A percentile compares a stretch with the other conserved stretches of the same genome.
phyloP scores from a whole-genome alignment of 441 rosid species.

The Arabidopsis lyrata region DNA sequence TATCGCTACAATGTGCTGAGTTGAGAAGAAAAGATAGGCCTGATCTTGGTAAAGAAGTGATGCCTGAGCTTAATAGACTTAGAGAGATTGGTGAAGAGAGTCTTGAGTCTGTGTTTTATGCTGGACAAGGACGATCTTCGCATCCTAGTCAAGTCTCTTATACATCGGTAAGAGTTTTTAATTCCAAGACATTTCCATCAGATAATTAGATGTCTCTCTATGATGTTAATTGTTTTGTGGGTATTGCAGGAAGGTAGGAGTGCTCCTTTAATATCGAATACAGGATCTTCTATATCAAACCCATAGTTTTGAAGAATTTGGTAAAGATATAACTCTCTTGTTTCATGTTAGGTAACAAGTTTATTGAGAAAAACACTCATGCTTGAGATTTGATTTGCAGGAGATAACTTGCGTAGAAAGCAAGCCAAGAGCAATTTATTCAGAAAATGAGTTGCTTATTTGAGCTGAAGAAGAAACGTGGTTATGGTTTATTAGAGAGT shows the following conservation, averaged over 20 bases:
- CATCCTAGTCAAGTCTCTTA: conserved; percentile 43
- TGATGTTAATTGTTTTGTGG: conserved; percentile 12
- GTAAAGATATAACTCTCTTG: conserved; percentile 29
- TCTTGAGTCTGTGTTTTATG: conserved; percentile 40
- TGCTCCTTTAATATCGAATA: conserved; percentile 36
- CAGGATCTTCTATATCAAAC: conserved; percentile 41
- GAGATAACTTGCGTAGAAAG: conserved; percentile 29
- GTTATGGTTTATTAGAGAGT: background rate
- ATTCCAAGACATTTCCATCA: background rate
- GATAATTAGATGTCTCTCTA: background rate
- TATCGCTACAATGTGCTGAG: conserved; percentile 66
- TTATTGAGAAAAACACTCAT: conserved; percentile 9
- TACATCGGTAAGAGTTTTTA: conserved; percentile 50
- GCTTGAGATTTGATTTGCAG: conserved; percentile 31
- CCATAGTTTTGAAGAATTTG: conserved; percentile 36
- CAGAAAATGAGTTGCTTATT: conserved; percentile 8
- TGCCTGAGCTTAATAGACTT: conserved; percentile 63
- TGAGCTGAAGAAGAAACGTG: conserved; percentile 29
- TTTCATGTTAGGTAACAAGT: conserved; percentile 1
- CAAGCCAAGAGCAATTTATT: conserved; percentile 15
- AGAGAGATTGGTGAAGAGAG: conserved; percentile 63
- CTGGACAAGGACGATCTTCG: conserved; percentile 45
- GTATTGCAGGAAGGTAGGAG: conserved; percentile 43
- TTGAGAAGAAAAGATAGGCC: conserved; percentile 74
- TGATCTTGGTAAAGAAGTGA: conserved; percentile 63